Evolutionary conservation across 345 rosid genomes (phyloP).

Genomic region (Salix caprea): DNA sequence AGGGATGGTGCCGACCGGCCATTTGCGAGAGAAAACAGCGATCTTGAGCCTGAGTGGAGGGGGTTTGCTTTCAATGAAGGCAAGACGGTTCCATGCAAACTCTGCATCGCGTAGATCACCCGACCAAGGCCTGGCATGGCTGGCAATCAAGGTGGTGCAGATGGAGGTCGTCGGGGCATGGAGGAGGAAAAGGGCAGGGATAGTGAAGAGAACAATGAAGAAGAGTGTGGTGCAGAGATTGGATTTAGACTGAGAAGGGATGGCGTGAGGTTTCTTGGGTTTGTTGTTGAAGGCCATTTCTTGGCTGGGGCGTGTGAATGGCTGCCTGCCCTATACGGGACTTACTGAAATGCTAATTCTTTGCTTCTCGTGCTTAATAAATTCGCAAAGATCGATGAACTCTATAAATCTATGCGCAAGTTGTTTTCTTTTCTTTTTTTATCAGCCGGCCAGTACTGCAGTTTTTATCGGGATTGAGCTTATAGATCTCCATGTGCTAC

Average conservation of each 20-base stretch:
- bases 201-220: slow-evolving; percentile 74
- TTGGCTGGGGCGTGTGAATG: neutral
- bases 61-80: slow-evolving; percentile 20
- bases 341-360: neutral
- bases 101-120: slow-evolving; percentile 63
- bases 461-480: neutral
- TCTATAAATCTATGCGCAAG: neutral
- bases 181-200: slow-evolving; percentile 78
- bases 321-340: neutral
- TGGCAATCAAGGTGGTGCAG: slow-evolving; percentile 16
- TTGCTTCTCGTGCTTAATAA: neutral
- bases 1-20: slow-evolving; percentile 68
- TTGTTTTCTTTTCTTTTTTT: neutral
- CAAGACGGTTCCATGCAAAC: slow-evolving; percentile 75
- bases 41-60: slow-evolving; percentile 45
- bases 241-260: slow-evolving; percentile 23
- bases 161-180: slow-evolving; percentile 38
- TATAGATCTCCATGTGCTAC: neutral
- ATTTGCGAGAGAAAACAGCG: slow-evolving; percentile 87
- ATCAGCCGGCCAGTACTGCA: slow-evolving; percentile 29
- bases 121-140: slow-evolving; percentile 37
- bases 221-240: slow-evolving; percentile 61
- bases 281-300: slow-evolving; percentile 59
- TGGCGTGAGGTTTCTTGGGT: slow-evolving; percentile 39
- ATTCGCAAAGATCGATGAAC: neutral